These are phyloP conservation scores for Cymbopogon flexuosus DNA, from an alignment of 202 grass and related monocot genomes.

Conservation along the genomic window DNA sequence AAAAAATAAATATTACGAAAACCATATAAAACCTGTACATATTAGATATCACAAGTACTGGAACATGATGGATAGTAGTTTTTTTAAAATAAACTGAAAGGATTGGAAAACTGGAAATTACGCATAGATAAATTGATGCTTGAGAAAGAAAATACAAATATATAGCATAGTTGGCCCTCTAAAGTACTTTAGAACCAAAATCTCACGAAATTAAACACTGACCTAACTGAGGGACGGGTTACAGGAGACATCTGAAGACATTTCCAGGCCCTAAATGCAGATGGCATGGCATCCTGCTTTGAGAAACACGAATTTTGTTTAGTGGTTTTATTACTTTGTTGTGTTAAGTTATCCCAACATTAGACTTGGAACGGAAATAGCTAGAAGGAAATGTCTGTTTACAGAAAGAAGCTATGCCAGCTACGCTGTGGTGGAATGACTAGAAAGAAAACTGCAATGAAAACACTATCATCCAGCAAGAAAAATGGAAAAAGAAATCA, in stretches of 20 bases:
- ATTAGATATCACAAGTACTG: background rate
- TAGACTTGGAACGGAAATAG: slow-evolving; percentile 49
- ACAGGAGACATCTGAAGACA: slow-evolving; percentile 73
- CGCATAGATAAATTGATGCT: background rate
- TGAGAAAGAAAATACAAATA: slow-evolving; percentile 7
- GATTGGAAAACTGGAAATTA: background rate
- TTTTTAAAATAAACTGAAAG: slow-evolving; percentile 14
- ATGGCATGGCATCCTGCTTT: slow-evolving; percentile 72
- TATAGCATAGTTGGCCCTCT: slow-evolving; percentile 31
- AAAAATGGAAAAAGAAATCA: background rate
- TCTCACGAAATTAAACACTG: slow-evolving; percentile 63
- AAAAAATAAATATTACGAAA: background rate
- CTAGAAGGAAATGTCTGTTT: slow-evolving; percentile 39
- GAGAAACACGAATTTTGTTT: slow-evolving; percentile 68
- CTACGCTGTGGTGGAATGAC: slow-evolving; percentile 31
- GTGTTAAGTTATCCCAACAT: slow-evolving; percentile 47
- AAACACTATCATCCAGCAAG: slow-evolving; percentile 28
- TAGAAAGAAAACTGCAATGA: slow-evolving; percentile 26
- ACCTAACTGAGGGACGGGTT: slow-evolving; percentile 54
- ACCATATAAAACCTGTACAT: background rate
- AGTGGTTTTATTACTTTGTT: slow-evolving; percentile 46
- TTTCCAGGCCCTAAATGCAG: slow-evolving; percentile 69
- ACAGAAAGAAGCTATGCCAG: slow-evolving; percentile 42
- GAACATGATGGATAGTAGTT: background rate
- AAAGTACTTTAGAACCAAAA: slow-evolving; percentile 43